Base-by-base conservation (phyloP, 805 yeast genomes). In the Candida germanica region DNA sequence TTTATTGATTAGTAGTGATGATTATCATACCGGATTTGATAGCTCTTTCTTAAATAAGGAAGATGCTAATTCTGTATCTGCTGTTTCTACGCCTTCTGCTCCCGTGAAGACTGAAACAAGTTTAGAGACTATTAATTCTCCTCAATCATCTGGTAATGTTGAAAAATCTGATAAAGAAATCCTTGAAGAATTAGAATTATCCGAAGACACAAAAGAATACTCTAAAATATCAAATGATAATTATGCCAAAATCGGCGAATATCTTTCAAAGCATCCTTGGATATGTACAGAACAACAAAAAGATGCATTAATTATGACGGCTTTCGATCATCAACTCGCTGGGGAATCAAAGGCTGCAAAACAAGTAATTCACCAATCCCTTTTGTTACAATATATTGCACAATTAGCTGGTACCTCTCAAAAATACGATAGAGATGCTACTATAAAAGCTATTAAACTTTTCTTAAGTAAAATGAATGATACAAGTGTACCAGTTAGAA, bases 301-400 rank as follows among this genome's bases (percentile, higher is more conserved):
- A 54, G 98, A 93, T 58, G 87, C 95, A 0, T 75, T 93, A 40
- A 69, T 89, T 55, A 89, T 91, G 96, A 81, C 82, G 14, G 94
- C 97, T 0, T 93, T 93, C 58, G 95, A 91, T 51, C 67, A 70
- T 38, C 87, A 87, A 56, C 69, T 91, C 42, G 77, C 73, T 10
- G 83, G 79, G 14, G 72, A 87, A 31, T 51, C 72, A 0, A 43
- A 46, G 5, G 55, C 58, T 5, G 79, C 95, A 7, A 73, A 71
- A 42, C 82, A 77, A 41, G 75, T 79, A n/a, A 80, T 91, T 29
- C 83, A 79, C 56, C 93, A 87, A 51, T 81, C 96, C 1, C 74
- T 86, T 49, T 61, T 91, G 21, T 56, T 91, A 42, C 95, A 87
- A 52, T 91, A 87, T 56, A 62, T 83, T 36, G 66, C 71, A 43